phyloP scores from a whole-genome alignment of 2,329 filamentous ascomycete genomes.

The Huntiella abstrusa region DNA sequence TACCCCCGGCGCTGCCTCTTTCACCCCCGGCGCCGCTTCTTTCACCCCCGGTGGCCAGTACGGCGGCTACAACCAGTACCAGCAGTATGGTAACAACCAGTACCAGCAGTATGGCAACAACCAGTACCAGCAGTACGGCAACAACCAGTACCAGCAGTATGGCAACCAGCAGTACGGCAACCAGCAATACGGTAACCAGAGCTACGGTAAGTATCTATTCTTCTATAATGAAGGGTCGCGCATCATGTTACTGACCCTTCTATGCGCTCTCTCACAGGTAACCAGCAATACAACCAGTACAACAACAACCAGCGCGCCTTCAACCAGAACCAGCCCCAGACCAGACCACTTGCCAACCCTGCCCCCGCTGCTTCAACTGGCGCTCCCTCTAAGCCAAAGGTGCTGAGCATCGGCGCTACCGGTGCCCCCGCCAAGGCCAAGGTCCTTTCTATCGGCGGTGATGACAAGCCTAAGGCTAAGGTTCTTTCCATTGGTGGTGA shows the following conservation, averaged over 20 bases:
- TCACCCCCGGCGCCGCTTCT: slow-evolving; percentile 50
- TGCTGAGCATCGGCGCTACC: slow-evolving; percentile 49
- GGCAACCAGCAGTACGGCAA: slow-evolving; percentile 22
- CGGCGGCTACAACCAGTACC: slow-evolving; percentile 24
- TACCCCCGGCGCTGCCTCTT: slow-evolving; percentile 47
- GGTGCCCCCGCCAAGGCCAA: slow-evolving; percentile 33
- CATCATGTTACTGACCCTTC: not conserved
- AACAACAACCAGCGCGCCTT: slow-evolving; percentile 27
- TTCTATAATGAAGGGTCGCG: not conserved
- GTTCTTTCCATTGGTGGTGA: slow-evolving; percentile 54
- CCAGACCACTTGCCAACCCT: slow-evolving; percentile 21
- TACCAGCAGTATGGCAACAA: slow-evolving; percentile 19
- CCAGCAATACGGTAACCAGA: slow-evolving; percentile 13
- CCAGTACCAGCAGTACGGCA: slow-evolving; percentile 18
- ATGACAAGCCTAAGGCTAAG: slow-evolving; percentile 39
- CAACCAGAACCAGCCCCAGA: slow-evolving; percentile 20
- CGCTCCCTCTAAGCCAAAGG: slow-evolving; percentile 34
- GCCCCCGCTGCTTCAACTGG: slow-evolving; percentile 26
- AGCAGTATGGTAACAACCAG: slow-evolving; percentile 28
- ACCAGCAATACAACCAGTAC: slow-evolving; percentile 23
- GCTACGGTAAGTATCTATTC: not conserved
- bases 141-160: slow-evolving; percentile 28
- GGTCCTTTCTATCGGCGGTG: slow-evolving; percentile 55
- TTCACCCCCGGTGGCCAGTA: slow-evolving; percentile 45
- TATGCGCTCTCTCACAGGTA: slow-evolving; percentile 2